Conservation (phyloP, 148 eudicot genomes). For the Chenopodium berlandieri region DNA sequence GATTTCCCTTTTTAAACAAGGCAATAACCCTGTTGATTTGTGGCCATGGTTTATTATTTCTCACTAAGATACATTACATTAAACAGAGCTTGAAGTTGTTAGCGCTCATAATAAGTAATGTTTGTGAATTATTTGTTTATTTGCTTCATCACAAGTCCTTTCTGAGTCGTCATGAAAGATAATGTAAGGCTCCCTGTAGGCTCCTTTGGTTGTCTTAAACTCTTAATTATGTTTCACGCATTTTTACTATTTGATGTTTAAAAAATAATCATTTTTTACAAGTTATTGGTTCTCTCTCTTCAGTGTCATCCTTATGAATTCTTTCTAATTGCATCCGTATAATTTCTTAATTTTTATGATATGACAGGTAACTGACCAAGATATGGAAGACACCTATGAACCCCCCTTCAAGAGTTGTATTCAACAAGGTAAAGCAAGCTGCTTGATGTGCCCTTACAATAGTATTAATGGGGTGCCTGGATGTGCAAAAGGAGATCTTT, state of each 20-base stretch:
- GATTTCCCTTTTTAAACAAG: background rate
- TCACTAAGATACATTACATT: background rate
- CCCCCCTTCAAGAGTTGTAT: conserved; percentile 87
- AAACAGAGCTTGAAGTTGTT: background rate
- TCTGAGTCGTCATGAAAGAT: background rate
- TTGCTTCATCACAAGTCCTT: background rate
- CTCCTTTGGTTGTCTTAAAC: too few species aligned
- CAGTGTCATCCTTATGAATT: background rate
- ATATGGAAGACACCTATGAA: conserved; percentile 89
- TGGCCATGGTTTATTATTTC: background rate
- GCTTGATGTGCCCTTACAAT: conserved; percentile 98
- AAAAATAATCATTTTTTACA: too few species aligned
- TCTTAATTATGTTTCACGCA: too few species aligned
- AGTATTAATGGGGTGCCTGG: conserved; percentile 87
- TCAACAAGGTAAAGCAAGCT: conserved; percentile 87
- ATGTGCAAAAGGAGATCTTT: conserved; percentile 65
- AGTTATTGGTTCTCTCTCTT: too few species aligned
- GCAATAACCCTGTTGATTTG: background rate
- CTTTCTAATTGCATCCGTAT: background rate
- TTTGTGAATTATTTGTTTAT: background rate
- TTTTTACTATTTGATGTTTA: too few species aligned
- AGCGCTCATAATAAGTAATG: background rate
- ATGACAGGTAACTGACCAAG: conserved; percentile 74
- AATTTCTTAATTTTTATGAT: background rate
- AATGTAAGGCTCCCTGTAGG: too few species aligned